These are phyloP conservation scores for Yamadazyma triangularis DNA, from an alignment of 1,139 yeast species.

Conservation along the genomic window DNA sequence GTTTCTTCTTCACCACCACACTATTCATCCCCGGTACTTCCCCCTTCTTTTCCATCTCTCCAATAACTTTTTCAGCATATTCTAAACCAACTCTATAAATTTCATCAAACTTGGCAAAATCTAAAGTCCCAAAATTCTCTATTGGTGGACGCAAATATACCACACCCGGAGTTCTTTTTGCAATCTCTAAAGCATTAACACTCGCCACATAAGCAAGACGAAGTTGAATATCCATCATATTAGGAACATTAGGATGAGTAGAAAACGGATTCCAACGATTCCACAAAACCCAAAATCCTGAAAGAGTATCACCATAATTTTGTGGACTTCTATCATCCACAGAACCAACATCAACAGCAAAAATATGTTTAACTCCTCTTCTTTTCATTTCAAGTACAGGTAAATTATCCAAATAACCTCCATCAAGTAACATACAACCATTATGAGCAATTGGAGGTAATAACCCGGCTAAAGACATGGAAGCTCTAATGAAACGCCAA, in stretches of 20 bases:
- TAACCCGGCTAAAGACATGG: constrained; percentile 94
- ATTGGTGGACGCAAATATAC: constrained; percentile 93
- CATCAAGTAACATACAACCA: constrained; percentile 91
- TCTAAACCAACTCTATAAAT: constrained; percentile 76
- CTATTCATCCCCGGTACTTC: constrained; percentile 58
- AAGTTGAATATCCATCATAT: constrained; percentile 91
- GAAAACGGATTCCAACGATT: constrained; percentile 93
- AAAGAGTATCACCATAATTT: constrained; percentile 88
- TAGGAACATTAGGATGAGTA: constrained; percentile 81
- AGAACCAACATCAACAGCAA: constrained; percentile 98
- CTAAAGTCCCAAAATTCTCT: constrained; percentile 85
- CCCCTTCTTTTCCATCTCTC: constrained; percentile 48
- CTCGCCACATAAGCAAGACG: constrained; percentile 93
- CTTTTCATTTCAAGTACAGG: constrained; percentile 90
- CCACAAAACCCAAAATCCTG: constrained; percentile 87
- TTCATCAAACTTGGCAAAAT: constrained; percentile 88
- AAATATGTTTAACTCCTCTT: constrained; percentile 80
- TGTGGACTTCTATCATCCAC: constrained; percentile 88
- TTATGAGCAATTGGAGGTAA: constrained; percentile 85
- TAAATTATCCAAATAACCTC: constrained; percentile 91
- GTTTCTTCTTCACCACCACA: constrained; percentile 1
- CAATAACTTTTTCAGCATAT: constrained; percentile 62
- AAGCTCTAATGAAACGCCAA: constrained; percentile 93
- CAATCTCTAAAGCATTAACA: constrained; percentile 86
- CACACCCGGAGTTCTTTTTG: constrained; percentile 82